Conservation (phyloP, 768 basidiomycete genomes). For the Pluteus cervinus region DNA sequence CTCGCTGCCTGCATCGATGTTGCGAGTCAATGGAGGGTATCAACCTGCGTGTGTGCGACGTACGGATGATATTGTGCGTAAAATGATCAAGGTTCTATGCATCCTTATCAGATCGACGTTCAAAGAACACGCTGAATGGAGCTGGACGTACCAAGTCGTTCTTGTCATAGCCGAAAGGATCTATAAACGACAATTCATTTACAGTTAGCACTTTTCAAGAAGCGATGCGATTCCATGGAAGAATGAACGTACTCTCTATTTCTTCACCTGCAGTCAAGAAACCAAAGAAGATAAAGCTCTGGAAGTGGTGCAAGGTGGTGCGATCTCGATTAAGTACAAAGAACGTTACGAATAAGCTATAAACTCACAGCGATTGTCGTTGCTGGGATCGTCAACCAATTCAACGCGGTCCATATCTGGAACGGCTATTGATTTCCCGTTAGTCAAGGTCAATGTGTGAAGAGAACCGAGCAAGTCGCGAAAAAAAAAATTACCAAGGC, state of each 20-base stretch:
- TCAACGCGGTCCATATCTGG: slow-evolving; percentile 49
- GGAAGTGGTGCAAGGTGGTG: slow-evolving; percentile 5
- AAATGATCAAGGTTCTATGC: slow-evolving; percentile 62
- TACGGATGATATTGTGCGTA: slow-evolving; percentile 63
- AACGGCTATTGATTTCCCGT: slow-evolving; percentile 53
- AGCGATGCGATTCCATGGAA: neutral
- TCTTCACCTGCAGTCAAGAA: slow-evolving; percentile 72
- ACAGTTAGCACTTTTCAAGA: neutral
- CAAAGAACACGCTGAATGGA: slow-evolving; percentile 16
- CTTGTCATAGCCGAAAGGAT: slow-evolving; percentile 61
- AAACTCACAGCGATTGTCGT: slow-evolving; percentile 43
- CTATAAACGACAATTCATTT: slow-evolving; percentile 17
- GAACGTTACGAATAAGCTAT: slow-evolving; percentile 4
- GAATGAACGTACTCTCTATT: slow-evolving; percentile 55
- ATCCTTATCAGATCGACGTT: slow-evolving; percentile 1
- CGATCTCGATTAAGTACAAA: neutral
- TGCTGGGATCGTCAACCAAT: slow-evolving; percentile 62
- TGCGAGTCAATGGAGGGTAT: too few relatives aligned
- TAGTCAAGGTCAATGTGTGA: too few relatives aligned
- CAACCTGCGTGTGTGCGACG: slow-evolving; percentile 2
- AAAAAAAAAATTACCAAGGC: slow-evolving; percentile 38
- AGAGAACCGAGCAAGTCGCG: neutral
- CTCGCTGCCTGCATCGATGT: slow-evolving; percentile 51
- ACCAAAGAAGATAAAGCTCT: slow-evolving; percentile 70
- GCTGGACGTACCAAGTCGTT: slow-evolving; percentile 70